phyloP scores from a whole-genome alignment of 2,329 filamentous ascomycete genomes.

The Paramyrothecium sp. region DNA sequence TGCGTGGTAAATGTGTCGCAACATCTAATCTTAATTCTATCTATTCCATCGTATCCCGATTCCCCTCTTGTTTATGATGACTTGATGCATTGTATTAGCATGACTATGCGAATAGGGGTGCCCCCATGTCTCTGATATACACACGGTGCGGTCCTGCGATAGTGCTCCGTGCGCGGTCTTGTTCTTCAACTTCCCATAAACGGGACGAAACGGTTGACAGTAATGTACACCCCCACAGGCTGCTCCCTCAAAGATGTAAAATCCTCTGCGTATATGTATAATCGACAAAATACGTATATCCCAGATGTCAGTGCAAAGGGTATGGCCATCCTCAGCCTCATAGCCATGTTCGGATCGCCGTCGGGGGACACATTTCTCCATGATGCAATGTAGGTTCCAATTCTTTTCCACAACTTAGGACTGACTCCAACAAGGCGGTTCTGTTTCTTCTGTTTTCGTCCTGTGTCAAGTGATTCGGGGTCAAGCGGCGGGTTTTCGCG shows the following conservation, averaged over 20 bases:
- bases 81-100: no score
- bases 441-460: background rate
- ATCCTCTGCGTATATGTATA: conserved; percentile 8
- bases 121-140: no score
- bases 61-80: no score
- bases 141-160: no score
- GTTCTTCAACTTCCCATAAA: conserved; percentile 1
- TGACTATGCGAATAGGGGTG: no score
- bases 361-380: background rate
- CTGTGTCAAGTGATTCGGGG: background rate
- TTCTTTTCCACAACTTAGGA: background rate
- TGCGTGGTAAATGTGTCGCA: no score
- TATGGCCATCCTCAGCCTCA: background rate
- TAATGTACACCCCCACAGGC: conserved; percentile 5
- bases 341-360: background rate
- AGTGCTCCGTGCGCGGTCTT: no score
- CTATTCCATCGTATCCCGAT: no score
- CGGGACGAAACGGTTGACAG: conserved; percentile 5
- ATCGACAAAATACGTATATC: conserved; percentile 3
- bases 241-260: conserved; percentile 1
- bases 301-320: background rate
- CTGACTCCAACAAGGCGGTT: background rate
- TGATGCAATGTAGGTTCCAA: background rate
- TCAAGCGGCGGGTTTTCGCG: background rate
- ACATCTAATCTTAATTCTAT: no score